These are phyloP conservation scores for Platismatia glauca DNA, from an alignment of 495 filamentous ascomycete species.

Conservation along the genomic window DNA sequence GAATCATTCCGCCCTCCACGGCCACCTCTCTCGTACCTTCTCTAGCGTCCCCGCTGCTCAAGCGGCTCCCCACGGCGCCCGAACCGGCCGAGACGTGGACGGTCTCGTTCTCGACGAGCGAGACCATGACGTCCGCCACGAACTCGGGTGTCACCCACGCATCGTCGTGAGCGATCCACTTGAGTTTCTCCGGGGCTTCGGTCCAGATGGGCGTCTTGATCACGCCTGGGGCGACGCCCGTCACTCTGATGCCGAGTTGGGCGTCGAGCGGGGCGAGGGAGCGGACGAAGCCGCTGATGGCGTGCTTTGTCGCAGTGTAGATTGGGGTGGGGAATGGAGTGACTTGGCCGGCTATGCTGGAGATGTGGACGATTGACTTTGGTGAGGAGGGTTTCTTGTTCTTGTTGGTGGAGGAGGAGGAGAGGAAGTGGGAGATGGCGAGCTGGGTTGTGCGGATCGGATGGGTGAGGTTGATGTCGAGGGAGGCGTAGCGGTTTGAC, in stretches of 20 bases:
- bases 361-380: slow-evolving; percentile 52
- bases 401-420: slow-evolving; percentile 29
- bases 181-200: slow-evolving; percentile 57
- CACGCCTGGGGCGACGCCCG: slow-evolving; percentile 56
- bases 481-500: slow-evolving; percentile 42
- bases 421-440: slow-evolving; percentile 51
- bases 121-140: slow-evolving; percentile 57
- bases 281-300: slow-evolving; percentile 52
- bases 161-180: slow-evolving; percentile 44
- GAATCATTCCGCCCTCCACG: slow-evolving; percentile 40
- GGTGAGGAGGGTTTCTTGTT: slow-evolving; percentile 16
- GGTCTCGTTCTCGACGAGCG: slow-evolving; percentile 43
- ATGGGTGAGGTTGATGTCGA: slow-evolving; percentile 64
- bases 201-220: slow-evolving; percentile 64
- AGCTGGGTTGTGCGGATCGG: slow-evolving; percentile 60
- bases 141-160: slow-evolving; percentile 56
- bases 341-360: slow-evolving; percentile 54
- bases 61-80: neutral
- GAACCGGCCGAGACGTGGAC: slow-evolving; percentile 24
- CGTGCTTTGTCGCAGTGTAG: slow-evolving; percentile 56
- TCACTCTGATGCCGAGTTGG: slow-evolving; percentile 50
- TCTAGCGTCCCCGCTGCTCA: neutral
- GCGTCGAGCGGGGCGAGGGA: slow-evolving; percentile 42
- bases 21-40: slow-evolving; percentile 8
- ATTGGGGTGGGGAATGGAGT: slow-evolving; percentile 42